Evolutionary conservation across 2,329 filamentous ascomycete genomes (phyloP).

Genomic region (Geosmithia flava): DNA sequence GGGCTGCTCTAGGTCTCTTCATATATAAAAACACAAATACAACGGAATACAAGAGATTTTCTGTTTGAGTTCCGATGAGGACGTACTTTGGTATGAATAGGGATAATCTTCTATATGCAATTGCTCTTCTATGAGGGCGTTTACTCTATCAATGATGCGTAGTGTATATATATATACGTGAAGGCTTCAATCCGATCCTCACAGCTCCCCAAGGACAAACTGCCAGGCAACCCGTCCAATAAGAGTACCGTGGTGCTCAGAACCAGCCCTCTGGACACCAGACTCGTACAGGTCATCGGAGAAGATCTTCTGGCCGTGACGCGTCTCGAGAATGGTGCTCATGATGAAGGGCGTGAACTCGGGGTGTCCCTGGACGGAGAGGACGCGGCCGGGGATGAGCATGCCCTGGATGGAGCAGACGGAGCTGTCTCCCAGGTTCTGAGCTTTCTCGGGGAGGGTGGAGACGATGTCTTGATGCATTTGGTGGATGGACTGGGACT

Average conservation of each 20-base stretch:
- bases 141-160: no score
- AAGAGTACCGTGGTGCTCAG: slow-evolving; percentile 14
- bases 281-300: slow-evolving; percentile 1
- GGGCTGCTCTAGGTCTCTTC: no score
- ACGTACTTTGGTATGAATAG: no score
- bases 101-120: no score
- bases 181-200: no score
- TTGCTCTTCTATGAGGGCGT: no score
- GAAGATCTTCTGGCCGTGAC: slow-evolving; percentile 11
- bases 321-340: slow-evolving; percentile 17
- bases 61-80: no score
- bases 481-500: slow-evolving; percentile 25
- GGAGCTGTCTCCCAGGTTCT: slow-evolving; percentile 26
- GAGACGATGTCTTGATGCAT: slow-evolving; percentile 34
- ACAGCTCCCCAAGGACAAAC: slow-evolving; percentile 8
- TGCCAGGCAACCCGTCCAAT: slow-evolving; percentile 14
- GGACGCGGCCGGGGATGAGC: slow-evolving; percentile 22
- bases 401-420: slow-evolving; percentile 29
- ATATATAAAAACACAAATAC: no score
- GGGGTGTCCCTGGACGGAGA: slow-evolving; percentile 35
- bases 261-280: slow-evolving; percentile 10
- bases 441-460: slow-evolving; percentile 22
- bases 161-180: no score
- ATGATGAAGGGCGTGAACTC: slow-evolving; percentile 29
- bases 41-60: no score